A percentile compares a stretch with the other conserved stretches of the same genome.
Conservation (phyloP, 352 stramenopile species). For the Globisporangium camurandrum region DNA sequence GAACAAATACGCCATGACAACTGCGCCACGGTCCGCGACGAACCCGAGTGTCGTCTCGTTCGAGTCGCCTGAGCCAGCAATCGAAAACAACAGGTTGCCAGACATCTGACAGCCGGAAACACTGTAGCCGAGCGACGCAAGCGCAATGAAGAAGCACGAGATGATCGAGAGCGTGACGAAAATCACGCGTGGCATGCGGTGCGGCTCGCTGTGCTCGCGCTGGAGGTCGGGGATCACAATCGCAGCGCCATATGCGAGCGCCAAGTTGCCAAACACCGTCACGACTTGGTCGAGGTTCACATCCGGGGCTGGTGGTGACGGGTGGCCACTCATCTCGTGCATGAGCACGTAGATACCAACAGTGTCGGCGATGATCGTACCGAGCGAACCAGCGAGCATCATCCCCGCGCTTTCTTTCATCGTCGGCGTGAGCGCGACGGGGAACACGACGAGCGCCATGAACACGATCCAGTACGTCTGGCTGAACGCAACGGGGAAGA, state of each 20-base stretch:
- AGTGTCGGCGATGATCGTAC: neutral
- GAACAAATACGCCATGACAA: conserved; percentile 41
- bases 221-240: neutral
- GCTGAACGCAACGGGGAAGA: neutral
- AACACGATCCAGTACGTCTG: neutral
- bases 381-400: neutral
- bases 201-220: neutral
- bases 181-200: neutral
- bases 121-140: neutral
- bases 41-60: conserved; percentile 36
- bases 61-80: neutral
- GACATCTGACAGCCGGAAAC: neutral
- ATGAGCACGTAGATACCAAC: neutral
- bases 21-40: conserved; percentile 23
- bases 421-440: neutral
- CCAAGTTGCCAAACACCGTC: neutral
- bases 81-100: neutral
- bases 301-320: neutral
- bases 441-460: neutral
- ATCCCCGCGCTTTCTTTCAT: neutral
- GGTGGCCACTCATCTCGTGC: neutral
- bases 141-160: neutral
- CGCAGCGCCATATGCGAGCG: neutral
- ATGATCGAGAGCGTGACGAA: neutral
- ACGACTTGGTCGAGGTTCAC: neutral